Base-by-base conservation (phyloP, 2,329 filamentous ascomycete genomes). In the Didymella arachidicola region DNA sequence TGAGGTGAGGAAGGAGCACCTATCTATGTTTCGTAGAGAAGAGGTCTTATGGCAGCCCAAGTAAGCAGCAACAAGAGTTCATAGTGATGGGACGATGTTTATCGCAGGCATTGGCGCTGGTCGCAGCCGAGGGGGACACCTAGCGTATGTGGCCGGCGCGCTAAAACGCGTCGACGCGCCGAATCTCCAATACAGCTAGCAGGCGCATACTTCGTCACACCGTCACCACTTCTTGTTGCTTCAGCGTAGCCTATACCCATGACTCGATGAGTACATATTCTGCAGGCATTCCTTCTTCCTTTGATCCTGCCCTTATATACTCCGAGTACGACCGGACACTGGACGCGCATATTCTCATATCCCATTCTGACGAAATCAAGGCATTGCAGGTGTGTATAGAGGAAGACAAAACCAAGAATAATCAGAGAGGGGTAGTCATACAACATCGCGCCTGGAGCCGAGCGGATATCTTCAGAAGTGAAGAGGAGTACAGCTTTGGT, bases 361-460 rank as follows among this genome's bases (percentile, higher is more conserved):
- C 75, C 26, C 65, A 78, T 63, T 80, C 79, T 10, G 80, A 85
- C 77, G 82, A 83, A 41, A 61, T 83, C 43, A 78, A 83, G 62
- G 79, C 80, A 39, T 67, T 82, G 22, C 72, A 79, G 39, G 66
- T 76, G 55, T 73, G 79, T 34, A 70, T 76, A 30, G 67, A 72
- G 56, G 82, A 84, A 63, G 74, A 74, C 16, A 77, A 67, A 27
- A 71, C 71, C 27, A 72, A 69, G 53, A 82, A 82, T 66, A 80
- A 71, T 18, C 76, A 71, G 41, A 68, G 77, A 46, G 77, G 80
- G 29, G 71, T 82, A 16, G 82, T 84, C 6, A 83, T 85, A 50
- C 81, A 83, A 53, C 80, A 85, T 65, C 75, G 83, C 53, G 78
- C 77, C 56, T 84, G 81, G 79, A 78, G 77, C 43, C 62, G 78